These are phyloP conservation scores for Sarocladiaceae sp. DNA, from an alignment of 2,329 filamentous ascomycete species.

Conservation along the genomic window DNA sequence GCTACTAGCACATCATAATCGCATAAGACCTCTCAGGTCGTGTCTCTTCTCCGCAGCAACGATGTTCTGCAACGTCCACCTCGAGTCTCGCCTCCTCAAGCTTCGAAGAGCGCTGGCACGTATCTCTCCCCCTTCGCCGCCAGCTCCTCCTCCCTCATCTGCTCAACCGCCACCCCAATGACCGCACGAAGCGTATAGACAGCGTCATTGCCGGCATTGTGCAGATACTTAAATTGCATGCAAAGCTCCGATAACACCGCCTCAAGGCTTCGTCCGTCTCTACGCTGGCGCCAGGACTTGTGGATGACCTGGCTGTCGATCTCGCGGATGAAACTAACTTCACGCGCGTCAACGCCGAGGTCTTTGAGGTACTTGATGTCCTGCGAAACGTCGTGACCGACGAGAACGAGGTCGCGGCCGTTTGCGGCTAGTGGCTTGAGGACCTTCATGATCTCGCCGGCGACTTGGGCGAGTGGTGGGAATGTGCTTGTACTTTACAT, in stretches of 20 bases:
- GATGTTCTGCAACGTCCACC: not conserved
- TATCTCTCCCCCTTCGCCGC: conserved; percentile 14
- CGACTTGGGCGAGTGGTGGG: conserved; percentile 27
- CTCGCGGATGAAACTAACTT: conserved; percentile 50
- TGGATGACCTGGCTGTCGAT: conserved; percentile 71
- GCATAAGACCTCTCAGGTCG: not conserved
- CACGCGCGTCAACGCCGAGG: conserved; percentile 56
- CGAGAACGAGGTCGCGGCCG: conserved; percentile 57
- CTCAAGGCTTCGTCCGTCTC: conserved; percentile 49
- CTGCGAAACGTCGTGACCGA: conserved; percentile 65
- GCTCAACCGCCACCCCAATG: conserved; percentile 39
- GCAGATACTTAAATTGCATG: conserved; percentile 59
- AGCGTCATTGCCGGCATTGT: conserved; percentile 86
- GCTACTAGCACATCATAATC: conserved; percentile 1
- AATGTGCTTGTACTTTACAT: conserved; percentile 38
- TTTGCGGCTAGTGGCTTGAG: conserved; percentile 24
- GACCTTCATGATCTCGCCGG: conserved; percentile 27
- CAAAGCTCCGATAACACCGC: conserved; percentile 58
- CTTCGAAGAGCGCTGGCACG: conserved; percentile 9
- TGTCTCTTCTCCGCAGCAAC: not conserved
- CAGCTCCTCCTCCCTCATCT: conserved; percentile 16
- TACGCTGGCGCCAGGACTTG: conserved; percentile 51
- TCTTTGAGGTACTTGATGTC: conserved; percentile 64
- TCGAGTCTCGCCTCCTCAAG: not conserved
- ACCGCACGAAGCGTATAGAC: conserved; percentile 71